Conservation (phyloP, 306 rosid genomes). For the Lagenaria siceraria region DNA sequence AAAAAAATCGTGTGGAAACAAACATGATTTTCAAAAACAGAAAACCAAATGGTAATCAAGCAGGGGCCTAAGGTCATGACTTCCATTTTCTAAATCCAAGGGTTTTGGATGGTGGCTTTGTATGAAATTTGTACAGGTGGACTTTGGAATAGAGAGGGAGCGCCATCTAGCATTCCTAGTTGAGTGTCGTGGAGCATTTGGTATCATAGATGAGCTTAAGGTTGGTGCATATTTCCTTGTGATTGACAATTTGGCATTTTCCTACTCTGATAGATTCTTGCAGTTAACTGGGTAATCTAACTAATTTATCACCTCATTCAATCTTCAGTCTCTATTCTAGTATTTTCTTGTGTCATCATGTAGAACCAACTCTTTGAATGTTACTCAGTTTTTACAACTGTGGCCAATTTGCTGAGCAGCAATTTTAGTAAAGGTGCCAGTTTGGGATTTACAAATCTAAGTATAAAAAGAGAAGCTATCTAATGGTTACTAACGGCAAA, state of each 20-base stretch:
- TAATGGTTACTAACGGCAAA: neutral
- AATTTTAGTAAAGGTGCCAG: neutral
- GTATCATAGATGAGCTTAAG: conserved; percentile 63
- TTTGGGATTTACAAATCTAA: neutral
- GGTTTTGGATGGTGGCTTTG: neutral
- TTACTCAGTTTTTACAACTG: neutral
- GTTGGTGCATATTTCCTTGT: conserved; percentile 20
- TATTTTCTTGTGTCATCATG: neutral
- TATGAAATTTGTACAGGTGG: conserved; percentile 41
- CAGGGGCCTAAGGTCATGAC: too few relatives aligned
- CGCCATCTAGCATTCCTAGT: conserved; percentile 64
- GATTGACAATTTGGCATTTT: neutral
- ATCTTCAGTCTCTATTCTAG: neutral
- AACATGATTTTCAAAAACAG: too few relatives aligned
- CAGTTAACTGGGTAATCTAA: neutral
- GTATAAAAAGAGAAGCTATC: neutral
- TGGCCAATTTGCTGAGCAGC: neutral
- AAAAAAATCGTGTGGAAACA: too few relatives aligned
- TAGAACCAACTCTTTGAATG: neutral
- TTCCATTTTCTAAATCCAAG: neutral
- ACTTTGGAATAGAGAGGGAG: conserved; percentile 64
- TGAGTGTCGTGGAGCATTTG: conserved; percentile 83
- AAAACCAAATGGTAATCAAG: too few relatives aligned
- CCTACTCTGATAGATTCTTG: neutral
- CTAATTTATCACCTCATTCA: neutral